Base-by-base conservation (phyloP, 768 basidiomycete species). In the Suillus brevipes region DNA sequence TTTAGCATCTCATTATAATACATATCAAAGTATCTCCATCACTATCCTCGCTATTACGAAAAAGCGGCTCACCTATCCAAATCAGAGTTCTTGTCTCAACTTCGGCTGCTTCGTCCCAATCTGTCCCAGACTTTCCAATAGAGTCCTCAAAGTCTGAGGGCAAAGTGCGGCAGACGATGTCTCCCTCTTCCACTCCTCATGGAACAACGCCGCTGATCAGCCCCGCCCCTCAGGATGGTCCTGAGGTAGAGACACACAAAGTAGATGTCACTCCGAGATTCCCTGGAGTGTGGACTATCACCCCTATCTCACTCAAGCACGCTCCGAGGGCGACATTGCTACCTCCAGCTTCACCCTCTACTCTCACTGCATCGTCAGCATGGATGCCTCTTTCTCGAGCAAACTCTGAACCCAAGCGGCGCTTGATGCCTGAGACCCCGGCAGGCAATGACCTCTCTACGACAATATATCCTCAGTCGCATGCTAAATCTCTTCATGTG, bases 401-500 rank as follows among this genome's bases (percentile, higher is more conserved):
- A 13, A 65, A 42, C 9, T 67, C 68, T 45, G 34, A 64, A 20
- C 69, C 69, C 1, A 64, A 55, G 13, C 20, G 72, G 4, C 62
- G 56, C 43, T 67, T 73, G 62, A 73, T 71, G 52, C 42, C 62
- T n/a, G 66, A 65, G 59, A 36, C 53, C 14, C 65, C 81, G 9
- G 67, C 70, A 38, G 55, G n/a, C 43, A 67, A 75, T 61, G 74
- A 70, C 52, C 69, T 67, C 36, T 68, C 76, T 62, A 87, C 87
- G 0, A 86, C 87, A 1, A 74, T 70, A 25, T 64, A 62, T 23
- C 81, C 86, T n/a, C 70, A 86, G 42, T 84, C 85, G 9, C 81
- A 82, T 68, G 80, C 81, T 38, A 77, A 74, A 10, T 75, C 81
- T 6, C 73, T 85, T 13, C 80, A 85, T 23, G 64, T 77, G 14